Base-by-base conservation (phyloP, 305 asterid genomes). In the Salvia sclarea region DNA sequence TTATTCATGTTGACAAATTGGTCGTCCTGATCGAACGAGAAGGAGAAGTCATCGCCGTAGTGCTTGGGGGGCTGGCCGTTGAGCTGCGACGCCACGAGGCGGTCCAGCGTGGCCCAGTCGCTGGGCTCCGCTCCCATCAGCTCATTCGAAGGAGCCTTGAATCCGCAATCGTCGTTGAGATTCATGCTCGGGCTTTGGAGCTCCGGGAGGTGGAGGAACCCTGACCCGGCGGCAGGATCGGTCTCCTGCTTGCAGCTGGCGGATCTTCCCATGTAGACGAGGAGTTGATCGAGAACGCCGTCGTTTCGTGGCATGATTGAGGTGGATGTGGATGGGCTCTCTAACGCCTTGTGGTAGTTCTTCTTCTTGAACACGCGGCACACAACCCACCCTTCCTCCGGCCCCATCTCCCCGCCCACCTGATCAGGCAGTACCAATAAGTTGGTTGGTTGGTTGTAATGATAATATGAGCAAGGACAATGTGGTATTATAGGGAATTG, bases 351-450 rank as follows among this genome's bases (percentile, higher is more conserved):
- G 75, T 88, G 96, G 77, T 87, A 93, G 72, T 91, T 93, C 63
- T 93, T 93, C 90, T 93, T 93, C 94, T 87, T 93, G 90, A 93
- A 93, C 10, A 93, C 98, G 5, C 98, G 92, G 66, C 98, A 94
- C 0, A 91, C 96, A 20, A 94, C 97, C 97, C 98, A 93, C 0
- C 95, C 97, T 55, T 94, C 98, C 56, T 94, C 97, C 3, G 79
- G 48, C 44, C 81, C 80, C 2, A 78, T 33, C 6, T 83, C 92
- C 8, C 81, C 87, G 3, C 21, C 71, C 13, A 73, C n/a, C n/a
- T n/a, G n/a, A n/a, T n/a, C n/a, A n/a, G n/a, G n/a, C n/a, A n/a
- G n/a, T n/a, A n/a, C n/a, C n/a, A n/a, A n/a, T 28, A 28, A 28
- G 33, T 50, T 21, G 22, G 57, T 50, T 28, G 33, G 33, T 50